phyloP scores from a whole-genome alignment of 495 filamentous ascomycete species.

The Penicillium cataractarum region DNA sequence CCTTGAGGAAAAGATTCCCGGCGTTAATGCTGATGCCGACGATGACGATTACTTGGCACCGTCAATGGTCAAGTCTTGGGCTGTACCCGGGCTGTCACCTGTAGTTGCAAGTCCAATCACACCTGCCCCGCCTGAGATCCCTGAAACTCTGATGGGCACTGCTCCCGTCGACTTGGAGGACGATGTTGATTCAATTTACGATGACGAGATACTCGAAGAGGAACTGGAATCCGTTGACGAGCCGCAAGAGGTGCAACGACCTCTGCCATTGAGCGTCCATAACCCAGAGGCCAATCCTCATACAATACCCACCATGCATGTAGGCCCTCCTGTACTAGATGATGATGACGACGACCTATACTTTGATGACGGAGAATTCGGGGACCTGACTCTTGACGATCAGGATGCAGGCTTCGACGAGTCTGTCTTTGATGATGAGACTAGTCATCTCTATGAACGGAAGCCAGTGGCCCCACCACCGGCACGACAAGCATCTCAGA shows the following conservation, averaged over 20 bases:
- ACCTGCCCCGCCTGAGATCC: constrained; percentile 24
- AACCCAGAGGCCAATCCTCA: background rate
- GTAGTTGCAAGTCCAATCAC: constrained; percentile 42
- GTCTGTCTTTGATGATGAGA: constrained; percentile 74
- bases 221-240: background rate
- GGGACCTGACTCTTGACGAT: constrained; percentile 49
- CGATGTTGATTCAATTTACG: background rate
- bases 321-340: constrained; percentile 28
- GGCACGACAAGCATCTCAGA: constrained; percentile 17
- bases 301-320: constrained; percentile 3
- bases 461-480: constrained; percentile 29
- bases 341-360: constrained; percentile 76
- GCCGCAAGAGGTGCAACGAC: background rate
- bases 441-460: constrained; percentile 51
- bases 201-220: background rate
- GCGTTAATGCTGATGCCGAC: constrained; percentile 69
- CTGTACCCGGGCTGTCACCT: constrained; percentile 41
- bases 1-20: constrained; percentile 76
- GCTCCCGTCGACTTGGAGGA: background rate
- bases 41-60: constrained; percentile 49
- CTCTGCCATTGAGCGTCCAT: background rate
- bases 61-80: constrained; percentile 38
- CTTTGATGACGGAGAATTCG: constrained; percentile 79
- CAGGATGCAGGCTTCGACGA: constrained; percentile 70
- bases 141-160: constrained; percentile 2